Evolutionary conservation across 805 yeast genomes (phyloP).

Genomic region (Lipomyces yamanashiensis): DNA sequence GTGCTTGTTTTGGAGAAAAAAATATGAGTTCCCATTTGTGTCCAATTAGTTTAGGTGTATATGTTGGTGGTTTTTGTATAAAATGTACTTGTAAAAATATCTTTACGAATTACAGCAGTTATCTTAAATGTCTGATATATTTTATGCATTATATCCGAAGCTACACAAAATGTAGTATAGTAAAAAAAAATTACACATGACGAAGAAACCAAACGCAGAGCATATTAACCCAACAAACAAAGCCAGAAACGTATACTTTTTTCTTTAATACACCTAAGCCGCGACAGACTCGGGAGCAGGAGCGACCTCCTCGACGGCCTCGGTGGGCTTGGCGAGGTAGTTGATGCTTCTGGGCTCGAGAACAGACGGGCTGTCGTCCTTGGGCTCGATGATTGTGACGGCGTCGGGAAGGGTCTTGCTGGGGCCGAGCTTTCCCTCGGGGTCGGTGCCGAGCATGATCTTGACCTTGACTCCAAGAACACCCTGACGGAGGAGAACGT

Average conservation of each 20-base stretch:
- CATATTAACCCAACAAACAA: not conserved
- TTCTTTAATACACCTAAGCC: slow-evolving; percentile 1
- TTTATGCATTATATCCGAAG: slow-evolving; percentile 5
- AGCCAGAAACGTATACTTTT: not conserved
- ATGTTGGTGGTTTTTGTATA: not conserved
- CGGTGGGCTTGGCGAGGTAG: slow-evolving; percentile 28
- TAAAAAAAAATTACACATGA: not conserved
- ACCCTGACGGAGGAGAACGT: slow-evolving; percentile 99
- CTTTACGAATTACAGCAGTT: not conserved
- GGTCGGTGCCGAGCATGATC: slow-evolving; percentile 98
- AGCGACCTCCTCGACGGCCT: slow-evolving; percentile 20
- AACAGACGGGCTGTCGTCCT: slow-evolving; percentile 86
- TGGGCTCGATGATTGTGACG: slow-evolving; percentile 85
- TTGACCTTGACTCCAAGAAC: slow-evolving; percentile 99
- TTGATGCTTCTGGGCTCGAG: slow-evolving; percentile 60
- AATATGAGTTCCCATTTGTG: not conserved
- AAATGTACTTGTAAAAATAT: not conserved
- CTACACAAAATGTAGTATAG: not conserved
- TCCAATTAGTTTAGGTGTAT: not conserved
- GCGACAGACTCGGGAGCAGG: slow-evolving; percentile 15
- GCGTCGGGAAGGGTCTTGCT: slow-evolving; percentile 83
- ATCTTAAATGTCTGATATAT: not conserved
- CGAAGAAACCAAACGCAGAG: not conserved
- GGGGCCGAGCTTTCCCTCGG: slow-evolving; percentile 77
- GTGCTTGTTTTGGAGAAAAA: too few species aligned